phyloP scores from a whole-genome alignment of 768 basidiomycete genomes.

The Panus rudis region DNA sequence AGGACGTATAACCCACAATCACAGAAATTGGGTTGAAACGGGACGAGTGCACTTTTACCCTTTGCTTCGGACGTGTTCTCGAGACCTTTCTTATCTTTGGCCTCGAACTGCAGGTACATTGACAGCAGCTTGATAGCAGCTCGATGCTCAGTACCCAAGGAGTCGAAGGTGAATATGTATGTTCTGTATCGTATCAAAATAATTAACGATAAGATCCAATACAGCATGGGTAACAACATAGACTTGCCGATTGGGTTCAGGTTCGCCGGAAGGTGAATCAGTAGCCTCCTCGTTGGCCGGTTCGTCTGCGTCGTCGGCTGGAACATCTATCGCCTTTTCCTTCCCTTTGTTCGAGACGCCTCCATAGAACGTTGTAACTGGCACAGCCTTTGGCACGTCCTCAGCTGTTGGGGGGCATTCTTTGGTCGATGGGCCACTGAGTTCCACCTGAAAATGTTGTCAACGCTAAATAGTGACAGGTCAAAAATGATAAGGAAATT shows the following conservation, averaged over 20 bases:
- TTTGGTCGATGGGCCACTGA: neutral
- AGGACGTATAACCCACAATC: conserved; percentile 93
- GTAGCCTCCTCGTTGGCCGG: neutral
- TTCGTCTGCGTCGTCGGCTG: conserved; percentile 9
- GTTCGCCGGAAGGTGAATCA: neutral
- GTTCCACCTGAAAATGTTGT: too few relatives aligned
- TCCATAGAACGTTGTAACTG: conserved; percentile 2
- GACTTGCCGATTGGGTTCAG: neutral
- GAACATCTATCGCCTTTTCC: neutral
- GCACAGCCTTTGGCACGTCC: too few relatives aligned
- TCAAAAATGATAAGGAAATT: too few relatives aligned
- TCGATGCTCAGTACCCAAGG: conserved; percentile 68
- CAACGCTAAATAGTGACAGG: too few relatives aligned
- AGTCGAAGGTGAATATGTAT: conserved; percentile 86
- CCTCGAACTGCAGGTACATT: conserved; percentile 70
- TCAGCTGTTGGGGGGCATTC: neutral
- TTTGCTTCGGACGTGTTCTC: conserved; percentile 11
- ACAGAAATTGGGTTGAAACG: conserved; percentile 79
- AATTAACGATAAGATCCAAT: too few relatives aligned
- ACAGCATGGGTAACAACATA: too few relatives aligned
- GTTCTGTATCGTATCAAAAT: conserved; percentile 39
- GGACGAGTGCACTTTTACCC: conserved; percentile 33
- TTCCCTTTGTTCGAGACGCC: conserved; percentile 2
- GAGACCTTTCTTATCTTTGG: conserved; percentile 51
- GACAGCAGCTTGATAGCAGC: conserved; percentile 54